A percentile compares a stretch with the other conserved stretches of the same genome.
Conservation (phyloP, 495 filamentous ascomycete species). For the Podospora fimiseda region DNA sequence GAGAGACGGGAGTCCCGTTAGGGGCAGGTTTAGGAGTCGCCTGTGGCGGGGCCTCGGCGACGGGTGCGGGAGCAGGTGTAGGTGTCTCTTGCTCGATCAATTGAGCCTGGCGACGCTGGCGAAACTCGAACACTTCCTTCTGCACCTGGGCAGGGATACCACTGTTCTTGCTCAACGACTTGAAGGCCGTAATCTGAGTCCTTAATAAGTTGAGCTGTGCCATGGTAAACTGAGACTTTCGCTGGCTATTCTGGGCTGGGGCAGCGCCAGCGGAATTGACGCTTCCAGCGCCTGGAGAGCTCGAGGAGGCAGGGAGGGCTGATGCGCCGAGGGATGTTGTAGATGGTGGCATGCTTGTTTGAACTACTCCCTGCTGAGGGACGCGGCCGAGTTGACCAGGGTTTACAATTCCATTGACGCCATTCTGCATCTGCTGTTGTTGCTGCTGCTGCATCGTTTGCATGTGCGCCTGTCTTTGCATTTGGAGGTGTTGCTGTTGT, state of each 20-base stretch:
- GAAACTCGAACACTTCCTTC: constrained; percentile 66
- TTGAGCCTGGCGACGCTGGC: constrained; percentile 57
- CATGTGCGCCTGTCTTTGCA: constrained; percentile 10
- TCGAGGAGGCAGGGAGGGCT: constrained; percentile 29
- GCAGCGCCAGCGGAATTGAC: constrained; percentile 17
- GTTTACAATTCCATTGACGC: constrained; percentile 42
- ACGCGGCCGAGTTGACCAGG: constrained; percentile 32
- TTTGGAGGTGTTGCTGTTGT: constrained; percentile 32
- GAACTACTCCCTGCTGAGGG: constrained; percentile 26
- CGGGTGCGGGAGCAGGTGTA: constrained; percentile 33
- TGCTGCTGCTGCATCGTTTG: constrained; percentile 29
- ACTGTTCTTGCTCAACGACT: constrained; percentile 70
- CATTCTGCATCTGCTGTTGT: constrained; percentile 35
- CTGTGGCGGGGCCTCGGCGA: constrained; percentile 48
- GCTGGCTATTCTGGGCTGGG: constrained; percentile 12
- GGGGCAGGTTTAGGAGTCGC: constrained; percentile 35
- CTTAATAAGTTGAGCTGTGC: constrained; percentile 66
- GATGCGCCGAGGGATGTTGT: constrained; percentile 28
- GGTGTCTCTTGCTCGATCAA: constrained; percentile 46
- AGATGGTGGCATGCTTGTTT: constrained; percentile 27
- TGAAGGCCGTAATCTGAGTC: constrained; percentile 78
- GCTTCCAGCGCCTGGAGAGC: constrained; percentile 31
- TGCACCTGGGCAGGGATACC: constrained; percentile 68
- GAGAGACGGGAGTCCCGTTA: constrained; percentile 22
- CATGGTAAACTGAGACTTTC: constrained; percentile 50